Percentiles rank a stretch among this genome's conserved stretches.
These are phyloP conservation scores for Apostasia ramifera DNA, from an alignment of 106 monocot genomes.

Conservation along the genomic window DNA sequence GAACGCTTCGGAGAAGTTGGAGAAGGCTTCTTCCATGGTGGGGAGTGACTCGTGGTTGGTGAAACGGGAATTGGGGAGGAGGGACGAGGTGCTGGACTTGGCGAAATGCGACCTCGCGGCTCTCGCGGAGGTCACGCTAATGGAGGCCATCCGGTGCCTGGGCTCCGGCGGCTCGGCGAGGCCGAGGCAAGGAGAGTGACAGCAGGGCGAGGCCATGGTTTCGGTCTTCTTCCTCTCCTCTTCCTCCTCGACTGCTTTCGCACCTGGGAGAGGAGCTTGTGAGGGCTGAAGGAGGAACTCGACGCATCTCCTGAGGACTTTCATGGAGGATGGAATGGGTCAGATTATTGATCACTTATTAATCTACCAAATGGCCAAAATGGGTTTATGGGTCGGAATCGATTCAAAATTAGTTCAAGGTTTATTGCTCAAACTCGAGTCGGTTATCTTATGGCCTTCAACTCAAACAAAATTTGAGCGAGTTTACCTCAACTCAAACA, in stretches of 20 bases:
- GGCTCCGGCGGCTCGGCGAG: background rate
- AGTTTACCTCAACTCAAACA: no score
- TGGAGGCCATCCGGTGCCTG: background rate
- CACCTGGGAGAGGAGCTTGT: background rate
- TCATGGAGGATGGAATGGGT: background rate
- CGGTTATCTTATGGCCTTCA: no score
- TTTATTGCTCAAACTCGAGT: no score
- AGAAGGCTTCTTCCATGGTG: conserved; percentile 34
- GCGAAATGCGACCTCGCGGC: conserved; percentile 36
- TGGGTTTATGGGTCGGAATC: no score
- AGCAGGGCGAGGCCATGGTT: conserved; percentile 8
- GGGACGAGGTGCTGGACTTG: conserved; percentile 18
- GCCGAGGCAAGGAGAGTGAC: background rate
- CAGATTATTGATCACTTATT: background rate
- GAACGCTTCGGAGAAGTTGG: conserved; percentile 43
- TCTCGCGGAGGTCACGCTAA: conserved; percentile 23
- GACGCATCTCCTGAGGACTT: background rate
- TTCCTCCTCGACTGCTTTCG: background rate
- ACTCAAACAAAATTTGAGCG: no score
- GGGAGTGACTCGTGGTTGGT: conserved; percentile 77
- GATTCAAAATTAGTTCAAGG: no score
- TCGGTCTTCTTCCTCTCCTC: background rate
- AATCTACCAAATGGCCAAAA: no score
- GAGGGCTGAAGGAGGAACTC: background rate
- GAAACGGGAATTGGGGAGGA: conserved; percentile 56